Evolutionary conservation across 2,329 filamentous ascomycete genomes (phyloP), one percentile per base, ranked within the genome.

Genomic region (Zasmidium citrigriseum): DNA sequence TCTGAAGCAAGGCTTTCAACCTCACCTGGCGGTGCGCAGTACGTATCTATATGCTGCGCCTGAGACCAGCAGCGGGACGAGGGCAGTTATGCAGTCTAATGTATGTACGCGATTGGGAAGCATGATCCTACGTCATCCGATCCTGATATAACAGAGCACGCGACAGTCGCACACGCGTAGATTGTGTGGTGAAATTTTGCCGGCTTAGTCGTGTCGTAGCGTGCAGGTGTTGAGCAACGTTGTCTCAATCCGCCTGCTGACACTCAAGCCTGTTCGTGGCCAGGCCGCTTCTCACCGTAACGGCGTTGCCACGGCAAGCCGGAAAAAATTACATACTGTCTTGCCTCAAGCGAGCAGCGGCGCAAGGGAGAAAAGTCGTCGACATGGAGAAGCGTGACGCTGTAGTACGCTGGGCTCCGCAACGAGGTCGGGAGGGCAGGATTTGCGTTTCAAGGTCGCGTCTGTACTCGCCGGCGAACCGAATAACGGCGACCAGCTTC

Each of bases 331-430:
- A 54, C 62, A 61, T 58, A 61, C 54, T 48, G 54, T 52, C 25
- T 16, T 59, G 49, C 49, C 58, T 46, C 29, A 54, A 59, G 54
- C 34, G 46, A 54, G 50, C 49, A 52, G 49, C 62, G 62, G 53
- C 58, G 62, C 60, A 63, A 64, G 62, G 34, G 60, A 59, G 53
- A 54, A 34, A 25, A 44, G 29, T 54, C 47, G 41, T 50, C 48
- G 21, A 51, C 45, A 41, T 38, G 57, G 51, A 47, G 48, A 48
- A 58, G 51, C 45, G 57, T 55, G 55, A 61, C 58, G 61, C 52
- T 62, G 63, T 63, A 61, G 46, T 57, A 63, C 63, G 60, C 34
- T 25, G 54, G 61, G 48, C 49, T 62, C 58, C 53, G 57, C 57
- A 24, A 20, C 54, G 34, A 51, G 27, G 21, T 24, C 49, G 49